Evolutionary conservation across 495 filamentous ascomycete species (phyloP), one percentile per base, ranked within the genome.

Genomic region (Aspergillus cavernicola): DNA sequence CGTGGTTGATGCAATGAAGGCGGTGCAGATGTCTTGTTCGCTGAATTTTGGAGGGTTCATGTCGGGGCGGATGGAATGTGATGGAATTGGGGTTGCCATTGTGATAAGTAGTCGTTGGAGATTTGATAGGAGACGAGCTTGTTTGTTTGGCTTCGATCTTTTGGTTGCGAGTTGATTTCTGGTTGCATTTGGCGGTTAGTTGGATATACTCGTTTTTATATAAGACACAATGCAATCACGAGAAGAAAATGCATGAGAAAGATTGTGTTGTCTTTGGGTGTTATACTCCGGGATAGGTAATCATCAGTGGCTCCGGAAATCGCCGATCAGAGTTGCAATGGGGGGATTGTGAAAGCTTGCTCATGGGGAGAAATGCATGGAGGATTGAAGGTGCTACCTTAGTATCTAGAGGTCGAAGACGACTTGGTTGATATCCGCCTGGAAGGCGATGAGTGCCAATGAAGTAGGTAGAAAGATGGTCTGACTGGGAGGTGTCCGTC

Each of bases 21-120:
- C 72, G 33, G 70, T 68, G 41, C 61, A 66, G 60, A 77, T 66
- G 40, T 78, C 68, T 53, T 39, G 39, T 20, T 77, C 71, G 7
- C 68, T 66, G 54, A 71, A 70, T 48, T 61, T 58, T 11, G 69
- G 63, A 16, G 64, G n/a, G n/a, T n/a, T n/a, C n/a, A n/a, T 57
- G 52, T 68, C 59, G 53, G 66, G 50, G 39, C 53, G 59, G 46
- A 39, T 52, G 53, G 20, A 52, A 56, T 46, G 38, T 51, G 57
- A 41, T 43, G 66, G 49, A 6, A 9, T 16, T 18, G 50, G 54
- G 54, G 15, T n/a, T n/a, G 63, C 39, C 64, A 67, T 67, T 60
- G 42, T 66, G 52, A 10, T 33, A 7, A 10, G 26, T 36, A 49
- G 18, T 6, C 45, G 10, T 11, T 26, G n/a, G 13, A 29, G 22